Conservation (phyloP, 176 grass and related monocot species). For the Pontederia crassipes region DNA sequence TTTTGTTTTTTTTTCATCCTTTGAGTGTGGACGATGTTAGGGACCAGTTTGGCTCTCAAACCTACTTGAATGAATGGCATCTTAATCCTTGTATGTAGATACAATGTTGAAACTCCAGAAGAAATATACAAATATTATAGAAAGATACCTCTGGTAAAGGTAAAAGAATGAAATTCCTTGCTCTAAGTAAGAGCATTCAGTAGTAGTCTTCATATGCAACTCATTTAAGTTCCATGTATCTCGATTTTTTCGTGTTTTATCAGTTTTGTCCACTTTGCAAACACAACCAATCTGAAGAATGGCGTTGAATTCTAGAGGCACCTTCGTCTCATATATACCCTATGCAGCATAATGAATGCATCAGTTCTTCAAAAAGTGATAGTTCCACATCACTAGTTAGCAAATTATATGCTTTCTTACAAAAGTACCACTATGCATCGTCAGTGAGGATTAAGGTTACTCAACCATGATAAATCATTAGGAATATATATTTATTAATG, state of each 20-base stretch:
- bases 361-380: not conserved
- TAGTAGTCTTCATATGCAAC: slow-evolving; percentile 89
- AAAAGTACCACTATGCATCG: no score
- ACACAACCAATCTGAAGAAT: slow-evolving; percentile 95
- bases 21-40: no score
- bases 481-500: no score
- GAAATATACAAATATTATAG: slow-evolving; percentile 10
- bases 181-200: slow-evolving; percentile 92
- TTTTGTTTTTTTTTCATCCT: no score
- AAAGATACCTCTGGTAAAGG: slow-evolving; percentile 79
- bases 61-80: no score
- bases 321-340: slow-evolving; percentile 95
- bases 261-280: slow-evolving; percentile 83
- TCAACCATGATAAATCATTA: no score
- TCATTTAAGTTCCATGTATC: slow-evolving; percentile 83
- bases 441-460: no score
- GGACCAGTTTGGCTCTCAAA: no score
- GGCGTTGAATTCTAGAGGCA: slow-evolving; percentile 51
- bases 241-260: slow-evolving; percentile 46
- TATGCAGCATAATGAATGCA: slow-evolving; percentile 15
- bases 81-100: no score
- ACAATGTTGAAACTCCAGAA: no score
- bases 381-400: no score
- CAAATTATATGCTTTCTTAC: no score
- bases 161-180: slow-evolving; percentile 84